These are phyloP conservation scores for Escovopsis weberi DNA, from an alignment of 2,329 filamentous ascomycete species.

Conservation along the genomic window DNA sequence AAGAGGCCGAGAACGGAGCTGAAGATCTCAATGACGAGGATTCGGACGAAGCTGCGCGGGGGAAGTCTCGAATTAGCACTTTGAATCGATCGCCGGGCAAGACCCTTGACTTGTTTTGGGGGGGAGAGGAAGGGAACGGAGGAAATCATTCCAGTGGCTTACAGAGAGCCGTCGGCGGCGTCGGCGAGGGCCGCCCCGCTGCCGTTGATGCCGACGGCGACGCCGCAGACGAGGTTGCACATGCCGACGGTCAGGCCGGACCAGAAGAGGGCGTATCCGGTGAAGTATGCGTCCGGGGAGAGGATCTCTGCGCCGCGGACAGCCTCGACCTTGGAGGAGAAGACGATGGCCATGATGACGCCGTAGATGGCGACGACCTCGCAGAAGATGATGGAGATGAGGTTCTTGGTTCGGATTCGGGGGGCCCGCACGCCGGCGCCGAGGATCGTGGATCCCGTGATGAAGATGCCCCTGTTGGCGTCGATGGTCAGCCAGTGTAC, in stretches of 20 bases:
- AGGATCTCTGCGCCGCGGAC: slow-evolving; percentile 51
- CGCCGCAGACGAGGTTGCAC: slow-evolving; percentile 92
- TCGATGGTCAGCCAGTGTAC: background rate
- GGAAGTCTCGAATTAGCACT: background rate
- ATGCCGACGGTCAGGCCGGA: slow-evolving; percentile 82
- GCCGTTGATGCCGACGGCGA: slow-evolving; percentile 95
- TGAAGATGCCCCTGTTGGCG: slow-evolving; percentile 78
- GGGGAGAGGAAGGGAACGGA: background rate
- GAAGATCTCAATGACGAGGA: slow-evolving; percentile 98
- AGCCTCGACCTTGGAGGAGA: slow-evolving; percentile 70
- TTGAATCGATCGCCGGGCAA: too few species aligned
- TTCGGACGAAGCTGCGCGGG: slow-evolving; percentile 74
- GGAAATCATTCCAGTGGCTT: slow-evolving; percentile 31
- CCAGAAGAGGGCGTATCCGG: slow-evolving; percentile 94
- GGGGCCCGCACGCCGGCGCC: slow-evolving; percentile 94
- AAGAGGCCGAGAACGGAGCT: slow-evolving; percentile 94
- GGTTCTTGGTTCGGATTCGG: slow-evolving; percentile 96
- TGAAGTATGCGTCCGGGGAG: slow-evolving; percentile 75
- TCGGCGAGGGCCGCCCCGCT: slow-evolving; percentile 92
- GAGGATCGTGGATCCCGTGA: slow-evolving; percentile 93
- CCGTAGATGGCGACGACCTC: slow-evolving; percentile 99
- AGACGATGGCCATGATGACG: slow-evolving; percentile 99
- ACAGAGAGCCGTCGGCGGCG: slow-evolving; percentile 83
- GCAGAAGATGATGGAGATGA: slow-evolving; percentile 99
- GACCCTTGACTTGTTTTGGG: too few species aligned